Evolutionary conservation across 441 rosid genomes (phyloP).

Genomic region (Hura crepitans): DNA sequence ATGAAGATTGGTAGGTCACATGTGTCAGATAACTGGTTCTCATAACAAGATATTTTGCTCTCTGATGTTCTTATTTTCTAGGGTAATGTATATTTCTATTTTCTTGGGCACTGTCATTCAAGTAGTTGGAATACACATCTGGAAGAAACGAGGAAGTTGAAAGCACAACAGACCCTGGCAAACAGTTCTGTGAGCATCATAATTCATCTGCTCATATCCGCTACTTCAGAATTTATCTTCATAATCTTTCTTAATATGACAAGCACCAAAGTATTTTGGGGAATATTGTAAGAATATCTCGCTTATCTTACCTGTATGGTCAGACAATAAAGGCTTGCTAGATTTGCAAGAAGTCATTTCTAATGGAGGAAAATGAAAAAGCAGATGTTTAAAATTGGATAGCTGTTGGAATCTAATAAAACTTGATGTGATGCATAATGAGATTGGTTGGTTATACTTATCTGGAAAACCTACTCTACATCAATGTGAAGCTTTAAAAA

Average conservation of each 20-base stretch:
- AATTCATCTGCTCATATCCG: constrained; percentile 8
- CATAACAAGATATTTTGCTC: constrained; percentile 14
- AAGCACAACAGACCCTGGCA: background rate
- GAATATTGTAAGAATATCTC: background rate
- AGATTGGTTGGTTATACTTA: background rate
- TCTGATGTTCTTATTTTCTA: constrained; percentile 10
- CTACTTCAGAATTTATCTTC: constrained; percentile 12
- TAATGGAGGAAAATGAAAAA: constrained; percentile 4
- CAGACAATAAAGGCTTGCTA: constrained; percentile 12
- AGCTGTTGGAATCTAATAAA: background rate
- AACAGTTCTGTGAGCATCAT: constrained; percentile 1
- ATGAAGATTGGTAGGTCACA: background rate
- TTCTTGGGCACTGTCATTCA: background rate
- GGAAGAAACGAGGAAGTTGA: background rate
- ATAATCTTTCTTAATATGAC: background rate
- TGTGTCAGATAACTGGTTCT: background rate
- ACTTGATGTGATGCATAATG: constrained; percentile 1
- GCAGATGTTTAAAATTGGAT: constrained; percentile 2
- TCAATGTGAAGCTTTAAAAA: background rate
- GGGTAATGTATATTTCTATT: background rate
- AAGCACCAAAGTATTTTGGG: constrained; percentile 5
- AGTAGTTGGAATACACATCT: background rate
- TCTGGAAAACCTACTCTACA: background rate
- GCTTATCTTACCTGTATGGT: constrained; percentile 14
- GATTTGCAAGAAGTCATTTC: background rate